Base-by-base conservation (phyloP, 2,329 filamentous ascomycete genomes). In the Cercospora sojina region DNA sequence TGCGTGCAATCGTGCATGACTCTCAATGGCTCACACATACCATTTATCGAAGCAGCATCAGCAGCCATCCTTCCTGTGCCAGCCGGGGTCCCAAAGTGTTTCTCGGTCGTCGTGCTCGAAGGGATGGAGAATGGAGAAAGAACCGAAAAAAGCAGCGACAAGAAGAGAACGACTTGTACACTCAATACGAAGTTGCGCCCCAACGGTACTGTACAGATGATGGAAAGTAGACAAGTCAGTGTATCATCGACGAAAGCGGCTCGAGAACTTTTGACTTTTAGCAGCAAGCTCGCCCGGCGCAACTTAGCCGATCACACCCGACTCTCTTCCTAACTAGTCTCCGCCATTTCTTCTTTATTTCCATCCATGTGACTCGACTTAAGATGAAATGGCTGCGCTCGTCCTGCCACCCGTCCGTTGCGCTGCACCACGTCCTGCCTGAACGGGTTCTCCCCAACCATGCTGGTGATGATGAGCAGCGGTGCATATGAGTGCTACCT, bases 1-100 rank as follows among this genome's bases (percentile, higher is more conserved):
- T 29, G 13, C 9, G 25, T 56, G 51, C 25, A 31, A 18, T 32
- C 8, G 51, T 18, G 25, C 8, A 32, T 58, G 25, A 56, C 8
- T n/a, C 29, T 56, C 51, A 56, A 56, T 29, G 51, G 29, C 51
- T 56, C 51, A 25, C 51, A 59, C 64, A 61, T 66, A 67, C 66
- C 62, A 47, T 62, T 67, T 56, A 60, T 67, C 53, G 59, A 61
- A 62, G 67, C 58, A 62, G 67, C 64, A 60, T 67, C 51, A 51
- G 53, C 64, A 67, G 67, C 65, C 67, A 69, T 69, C 49, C 53
- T 62, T 58, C 41, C 49, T 51, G 49, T 27, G 49, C 31, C 20
- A 53, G 60, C 31, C 47, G 51, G 49, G 27, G 29, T 29, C 31
- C 16, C 29, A 38, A 25, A 18, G 25, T 62, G 60, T 29, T 41